phyloP scores from a whole-genome alignment of 2,329 filamentous ascomycete genomes.

The Sporothrix humicola region DNA sequence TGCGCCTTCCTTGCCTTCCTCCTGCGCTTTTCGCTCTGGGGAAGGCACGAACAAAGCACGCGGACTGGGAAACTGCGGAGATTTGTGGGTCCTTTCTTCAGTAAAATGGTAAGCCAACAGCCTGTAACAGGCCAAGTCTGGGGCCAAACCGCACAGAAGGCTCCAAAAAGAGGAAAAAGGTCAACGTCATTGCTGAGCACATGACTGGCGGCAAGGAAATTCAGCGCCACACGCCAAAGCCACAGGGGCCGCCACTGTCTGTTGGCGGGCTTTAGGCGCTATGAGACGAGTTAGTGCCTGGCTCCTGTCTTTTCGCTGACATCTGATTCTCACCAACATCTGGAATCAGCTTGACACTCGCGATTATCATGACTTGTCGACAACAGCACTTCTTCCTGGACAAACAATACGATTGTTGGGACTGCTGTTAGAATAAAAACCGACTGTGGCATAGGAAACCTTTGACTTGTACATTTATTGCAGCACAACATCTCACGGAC shows the following conservation, averaged over 20 bases:
- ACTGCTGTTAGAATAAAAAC: no score
- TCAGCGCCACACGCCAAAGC: conserved; percentile 11
- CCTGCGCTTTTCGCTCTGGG: conserved; percentile 11
- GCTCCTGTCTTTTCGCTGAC: neutral
- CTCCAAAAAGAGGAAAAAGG: conserved; percentile 14
- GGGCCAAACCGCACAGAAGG: no score
- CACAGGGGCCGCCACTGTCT: neutral
- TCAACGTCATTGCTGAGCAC: conserved; percentile 30
- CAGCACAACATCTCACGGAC: no score
- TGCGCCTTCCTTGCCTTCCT: neutral
- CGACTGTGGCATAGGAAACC: no score
- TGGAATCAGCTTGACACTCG: no score
- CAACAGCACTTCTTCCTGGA: no score
- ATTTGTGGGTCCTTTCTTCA: conserved; percentile 28
- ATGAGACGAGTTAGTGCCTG: neutral
- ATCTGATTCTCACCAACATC: neutral
- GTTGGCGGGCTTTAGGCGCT: neutral
- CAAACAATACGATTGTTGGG: no score
- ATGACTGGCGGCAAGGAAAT: conserved; percentile 19
- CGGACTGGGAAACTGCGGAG: conserved; percentile 26
- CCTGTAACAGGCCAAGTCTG: neutral
- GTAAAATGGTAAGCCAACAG: neutral
- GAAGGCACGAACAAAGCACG: conserved; percentile 28
- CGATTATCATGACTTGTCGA: no score
- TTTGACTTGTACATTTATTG: no score